Conservation (phyloP, 108 stramenopile species). For the Tribonema minus region DNA sequence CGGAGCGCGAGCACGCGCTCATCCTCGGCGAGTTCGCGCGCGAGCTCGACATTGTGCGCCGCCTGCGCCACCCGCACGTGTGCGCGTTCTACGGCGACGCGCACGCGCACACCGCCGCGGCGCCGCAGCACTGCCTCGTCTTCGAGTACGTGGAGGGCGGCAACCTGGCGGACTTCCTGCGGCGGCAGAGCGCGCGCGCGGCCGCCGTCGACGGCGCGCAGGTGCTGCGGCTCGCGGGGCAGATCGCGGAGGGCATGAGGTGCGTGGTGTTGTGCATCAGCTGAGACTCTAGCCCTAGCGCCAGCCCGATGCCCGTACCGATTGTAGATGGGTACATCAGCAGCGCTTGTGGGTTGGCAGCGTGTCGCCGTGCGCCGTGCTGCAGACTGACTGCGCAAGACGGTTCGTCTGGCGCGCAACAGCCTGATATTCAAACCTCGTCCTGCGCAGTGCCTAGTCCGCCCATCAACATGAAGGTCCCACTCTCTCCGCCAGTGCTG, state of each 20-base stretch:
- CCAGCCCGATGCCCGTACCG: too few species aligned
- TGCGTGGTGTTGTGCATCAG: too few species aligned
- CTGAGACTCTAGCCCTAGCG: too few species aligned
- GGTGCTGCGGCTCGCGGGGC: neutral
- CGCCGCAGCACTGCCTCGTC: neutral
- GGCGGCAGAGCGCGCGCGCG: neutral
- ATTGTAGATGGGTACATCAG: too few species aligned
- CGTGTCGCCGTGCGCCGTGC: too few species aligned
- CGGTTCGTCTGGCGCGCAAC: too few species aligned
- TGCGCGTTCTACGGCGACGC: slow-evolving; percentile 4
- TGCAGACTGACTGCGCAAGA: too few species aligned
- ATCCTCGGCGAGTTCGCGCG: neutral
- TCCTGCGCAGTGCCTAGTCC: too few species aligned
- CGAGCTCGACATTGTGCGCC: neutral
- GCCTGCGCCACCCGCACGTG: slow-evolving; percentile 4
- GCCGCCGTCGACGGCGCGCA: neutral
- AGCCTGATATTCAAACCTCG: too few species aligned
- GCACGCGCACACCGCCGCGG: neutral
- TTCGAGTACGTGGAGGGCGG: slow-evolving; percentile 1
- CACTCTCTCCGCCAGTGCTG: too few species aligned
- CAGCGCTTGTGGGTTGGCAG: too few species aligned
- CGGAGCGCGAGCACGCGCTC: neutral
- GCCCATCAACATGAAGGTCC: too few species aligned
- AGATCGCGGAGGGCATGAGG: neutral
- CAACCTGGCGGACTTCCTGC: slow-evolving; percentile 5